Conservation (phyloP, 805 yeast genomes). For the Wickerhamomyces chaumierensis region DNA sequence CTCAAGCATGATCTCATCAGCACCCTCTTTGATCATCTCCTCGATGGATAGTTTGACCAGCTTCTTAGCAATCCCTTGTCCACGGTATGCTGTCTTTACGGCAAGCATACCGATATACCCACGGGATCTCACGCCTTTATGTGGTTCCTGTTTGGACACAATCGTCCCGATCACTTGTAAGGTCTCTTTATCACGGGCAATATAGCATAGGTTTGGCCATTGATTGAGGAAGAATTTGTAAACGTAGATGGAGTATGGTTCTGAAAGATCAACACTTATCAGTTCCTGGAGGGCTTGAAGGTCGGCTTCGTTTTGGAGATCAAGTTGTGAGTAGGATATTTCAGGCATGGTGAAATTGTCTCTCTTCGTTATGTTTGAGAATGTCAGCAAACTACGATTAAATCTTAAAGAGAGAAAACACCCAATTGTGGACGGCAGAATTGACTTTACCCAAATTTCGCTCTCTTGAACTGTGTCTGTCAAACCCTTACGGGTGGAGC, state of each 20-base stretch:
- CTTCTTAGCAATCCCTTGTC: slow-evolving; percentile 70
- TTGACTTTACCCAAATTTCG: too few relatives aligned
- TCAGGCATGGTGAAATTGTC: slow-evolving; percentile 3
- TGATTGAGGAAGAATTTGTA: slow-evolving; percentile 80
- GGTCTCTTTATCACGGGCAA: slow-evolving; percentile 36
- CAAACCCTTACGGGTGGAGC: too few relatives aligned
- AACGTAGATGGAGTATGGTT: slow-evolving; percentile 90
- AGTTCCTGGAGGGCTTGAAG: slow-evolving; percentile 41
- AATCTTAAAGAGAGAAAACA: too few relatives aligned
- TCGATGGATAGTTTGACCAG: slow-evolving; percentile 54
- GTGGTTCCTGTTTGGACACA: slow-evolving; percentile 71
- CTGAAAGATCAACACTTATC: slow-evolving; percentile 68
- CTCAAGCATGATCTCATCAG: slow-evolving; percentile 89
- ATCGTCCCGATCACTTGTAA: slow-evolving; percentile 62
- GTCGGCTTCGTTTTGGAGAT: slow-evolving; percentile 24
- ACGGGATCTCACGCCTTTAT: slow-evolving; percentile 58
- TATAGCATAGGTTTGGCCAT: slow-evolving; percentile 79
- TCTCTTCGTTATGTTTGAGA: too few relatives aligned
- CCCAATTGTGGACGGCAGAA: too few relatives aligned
- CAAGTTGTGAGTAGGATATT: slow-evolving; percentile 15
- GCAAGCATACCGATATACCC: slow-evolving; percentile 98
- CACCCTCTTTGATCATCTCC: slow-evolving; percentile 49
- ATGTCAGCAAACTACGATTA: too few relatives aligned
- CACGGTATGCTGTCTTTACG: slow-evolving; percentile 60
- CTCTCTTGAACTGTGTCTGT: too few relatives aligned